These are phyloP conservation scores for Colletotrichum salicis DNA, from an alignment of 2,329 filamentous ascomycete species.

Conservation along the genomic window DNA sequence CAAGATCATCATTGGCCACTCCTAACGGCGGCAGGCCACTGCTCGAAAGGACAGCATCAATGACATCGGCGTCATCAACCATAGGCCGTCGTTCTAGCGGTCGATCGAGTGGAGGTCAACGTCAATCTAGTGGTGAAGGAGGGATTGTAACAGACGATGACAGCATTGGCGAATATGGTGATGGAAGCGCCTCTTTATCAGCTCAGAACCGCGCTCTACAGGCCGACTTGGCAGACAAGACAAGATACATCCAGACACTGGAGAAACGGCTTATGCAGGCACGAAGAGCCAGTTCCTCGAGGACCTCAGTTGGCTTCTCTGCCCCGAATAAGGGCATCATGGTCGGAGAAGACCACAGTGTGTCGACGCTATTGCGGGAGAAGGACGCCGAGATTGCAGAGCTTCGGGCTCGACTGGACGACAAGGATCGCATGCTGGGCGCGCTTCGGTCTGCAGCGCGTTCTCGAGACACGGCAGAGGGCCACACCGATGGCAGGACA, in stretches of 20 bases:
- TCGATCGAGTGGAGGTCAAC: conserved; percentile 58
- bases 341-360: conserved; percentile 82
- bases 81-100: conserved; percentile 64
- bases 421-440: conserved; percentile 93
- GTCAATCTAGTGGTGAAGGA: conserved; percentile 54
- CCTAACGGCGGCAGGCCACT: conserved; percentile 63
- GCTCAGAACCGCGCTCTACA: conserved; percentile 94
- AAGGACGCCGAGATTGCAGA: conserved; percentile 95
- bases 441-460: conserved; percentile 87
- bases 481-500: conserved; percentile 39
- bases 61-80: conserved; percentile 71
- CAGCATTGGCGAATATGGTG: conserved; percentile 82
- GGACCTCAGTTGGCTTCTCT: conserved; percentile 80
- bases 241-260: conserved; percentile 92
- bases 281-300: conserved; percentile 86
- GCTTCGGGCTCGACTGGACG: conserved; percentile 87
- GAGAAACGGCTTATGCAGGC: conserved; percentile 94
- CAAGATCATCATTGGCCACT: conserved; percentile 76
- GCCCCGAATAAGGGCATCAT: conserved; percentile 70
- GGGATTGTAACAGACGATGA: conserved; percentile 71
- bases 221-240: conserved; percentile 95
- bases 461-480: conserved; percentile 84
- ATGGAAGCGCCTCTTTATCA: conserved; percentile 82
- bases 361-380: conserved; percentile 79
- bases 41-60: conserved; percentile 73